Percentiles rank a stretch among this genome's conserved stretches.
Evolutionary conservation across 2,329 filamentous ascomycete species (phyloP).

Genomic region (Fusarium protoensiforme): DNA sequence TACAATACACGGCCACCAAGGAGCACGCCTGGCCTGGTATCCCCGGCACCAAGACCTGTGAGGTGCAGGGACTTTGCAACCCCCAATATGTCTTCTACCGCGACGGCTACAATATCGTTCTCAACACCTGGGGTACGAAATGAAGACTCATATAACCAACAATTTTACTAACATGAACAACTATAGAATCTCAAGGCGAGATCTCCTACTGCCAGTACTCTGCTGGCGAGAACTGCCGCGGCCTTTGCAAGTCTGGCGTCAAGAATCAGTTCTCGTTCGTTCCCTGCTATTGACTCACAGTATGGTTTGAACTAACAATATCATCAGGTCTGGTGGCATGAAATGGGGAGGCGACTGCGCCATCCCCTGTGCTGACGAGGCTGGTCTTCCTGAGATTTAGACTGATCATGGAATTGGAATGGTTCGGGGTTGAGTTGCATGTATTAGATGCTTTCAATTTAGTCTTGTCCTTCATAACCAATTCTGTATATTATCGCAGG

Average conservation of each 20-base stretch:
- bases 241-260: neutral
- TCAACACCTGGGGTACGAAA: conserved; percentile 6
- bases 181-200: neutral
- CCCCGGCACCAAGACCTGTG: neutral
- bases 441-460: neutral
- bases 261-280: conserved; percentile 1
- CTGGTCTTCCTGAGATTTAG: neutral
- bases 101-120: conserved; percentile 1
- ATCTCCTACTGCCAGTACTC: neutral
- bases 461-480: neutral
- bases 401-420: neutral
- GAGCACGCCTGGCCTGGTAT: conserved; percentile 5
- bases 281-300: neutral
- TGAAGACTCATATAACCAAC: neutral
- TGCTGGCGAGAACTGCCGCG: neutral
- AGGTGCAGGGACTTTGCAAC: conserved; percentile 3
- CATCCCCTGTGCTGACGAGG: conserved; percentile 2
- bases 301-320: neutral
- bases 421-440: neutral
- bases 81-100: conserved; percentile 11
- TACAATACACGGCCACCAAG: conserved; percentile 12
- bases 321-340: neutral
- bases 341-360: conserved; percentile 6
- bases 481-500: neutral
- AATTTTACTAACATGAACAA: neutral